These are phyloP conservation scores for Macrotyloma uniflorum DNA, from an alignment of 306 rosid genomes.

Conservation along the genomic window DNA sequence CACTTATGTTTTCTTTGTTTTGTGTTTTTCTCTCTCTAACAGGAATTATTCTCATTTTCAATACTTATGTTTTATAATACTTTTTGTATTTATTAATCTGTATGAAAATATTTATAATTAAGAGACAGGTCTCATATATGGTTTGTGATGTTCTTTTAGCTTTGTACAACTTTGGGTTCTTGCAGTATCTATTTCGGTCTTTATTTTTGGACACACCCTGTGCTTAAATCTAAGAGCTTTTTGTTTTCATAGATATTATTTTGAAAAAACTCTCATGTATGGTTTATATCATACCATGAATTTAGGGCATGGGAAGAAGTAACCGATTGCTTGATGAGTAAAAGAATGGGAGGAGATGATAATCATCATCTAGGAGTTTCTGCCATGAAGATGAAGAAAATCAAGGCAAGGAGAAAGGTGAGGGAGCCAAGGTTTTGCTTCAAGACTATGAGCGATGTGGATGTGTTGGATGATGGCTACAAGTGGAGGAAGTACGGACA, in stretches of 20 bases:
- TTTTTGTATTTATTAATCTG: background rate
- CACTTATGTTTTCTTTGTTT: background rate
- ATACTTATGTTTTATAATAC: too few species aligned
- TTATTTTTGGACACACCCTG: too few species aligned
- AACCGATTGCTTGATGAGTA: slow-evolving; percentile 55
- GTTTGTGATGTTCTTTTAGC: too few species aligned
- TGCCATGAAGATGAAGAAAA: slow-evolving; percentile 84
- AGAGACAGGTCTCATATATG: background rate
- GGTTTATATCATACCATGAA: background rate
- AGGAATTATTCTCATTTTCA: background rate
- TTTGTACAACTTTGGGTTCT: too few species aligned
- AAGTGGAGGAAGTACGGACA: slow-evolving; percentile 99
- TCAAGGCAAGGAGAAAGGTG: slow-evolving; percentile 87
- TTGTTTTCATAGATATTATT: too few species aligned
- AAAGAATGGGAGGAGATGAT: slow-evolving; percentile 51
- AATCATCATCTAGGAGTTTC: slow-evolving; percentile 58
- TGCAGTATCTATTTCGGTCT: too few species aligned
- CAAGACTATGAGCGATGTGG: slow-evolving; percentile 98
- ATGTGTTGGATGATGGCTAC: slow-evolving; percentile 99
- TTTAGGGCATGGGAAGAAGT: slow-evolving; percentile 75
- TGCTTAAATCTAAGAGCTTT: too few species aligned
- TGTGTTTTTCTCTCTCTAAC: background rate
- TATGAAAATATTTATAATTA: background rate
- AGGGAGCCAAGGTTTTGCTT: slow-evolving; percentile 98
- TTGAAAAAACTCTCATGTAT: too few species aligned